Conservation (phyloP, 208 protist genomes). For the Trypanosoma lewisi region DNA sequence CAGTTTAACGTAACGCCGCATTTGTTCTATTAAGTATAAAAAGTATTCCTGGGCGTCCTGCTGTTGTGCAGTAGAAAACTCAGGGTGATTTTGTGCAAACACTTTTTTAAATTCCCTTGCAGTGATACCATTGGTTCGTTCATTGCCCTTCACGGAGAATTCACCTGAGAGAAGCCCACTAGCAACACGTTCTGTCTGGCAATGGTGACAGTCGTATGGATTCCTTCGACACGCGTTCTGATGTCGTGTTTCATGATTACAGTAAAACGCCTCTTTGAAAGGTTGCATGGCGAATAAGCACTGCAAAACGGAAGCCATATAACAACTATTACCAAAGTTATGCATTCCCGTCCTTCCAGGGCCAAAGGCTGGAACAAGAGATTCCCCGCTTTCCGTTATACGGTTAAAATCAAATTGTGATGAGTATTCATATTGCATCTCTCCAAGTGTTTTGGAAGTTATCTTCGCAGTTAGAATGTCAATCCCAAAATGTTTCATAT, state of each 20-base stretch:
- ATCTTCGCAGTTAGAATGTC: slow-evolving; percentile 90
- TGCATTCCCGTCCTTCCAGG: slow-evolving; percentile 92
- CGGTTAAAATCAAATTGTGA: slow-evolving; percentile 92
- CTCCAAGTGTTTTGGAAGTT: slow-evolving; percentile 95
- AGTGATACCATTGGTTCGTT: slow-evolving; percentile 72
- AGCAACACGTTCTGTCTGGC: slow-evolving; percentile 92
- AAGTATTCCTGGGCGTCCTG: slow-evolving; percentile 97
- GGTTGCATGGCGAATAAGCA: slow-evolving; percentile 80
- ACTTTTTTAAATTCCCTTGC: slow-evolving; percentile 94
- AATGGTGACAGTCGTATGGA: slow-evolving; percentile 66
- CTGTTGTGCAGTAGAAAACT: slow-evolving; percentile 94
- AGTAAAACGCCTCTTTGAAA: slow-evolving; percentile 82
- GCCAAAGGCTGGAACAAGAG: slow-evolving; percentile 89
- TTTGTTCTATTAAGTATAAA: slow-evolving; percentile 88
- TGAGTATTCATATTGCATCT: slow-evolving; percentile 96
- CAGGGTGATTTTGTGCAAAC: slow-evolving; percentile 91
- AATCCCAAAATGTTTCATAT: slow-evolving; percentile 97
- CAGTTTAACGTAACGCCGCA: slow-evolving; percentile 66
- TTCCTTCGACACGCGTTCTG: slow-evolving; percentile 51
- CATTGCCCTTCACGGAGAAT: slow-evolving; percentile 75
- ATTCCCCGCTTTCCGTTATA: slow-evolving; percentile 86
- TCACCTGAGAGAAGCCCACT: slow-evolving; percentile 90
- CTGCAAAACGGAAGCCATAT: slow-evolving; percentile 96
- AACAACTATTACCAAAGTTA: slow-evolving; percentile 98
- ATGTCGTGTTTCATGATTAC: slow-evolving; percentile 36